Evolutionary conservation across 192 early-diverging fungal species (phyloP), one percentile per base, ranked within the genome.

Genomic region (Spizellomyces sp.): DNA sequence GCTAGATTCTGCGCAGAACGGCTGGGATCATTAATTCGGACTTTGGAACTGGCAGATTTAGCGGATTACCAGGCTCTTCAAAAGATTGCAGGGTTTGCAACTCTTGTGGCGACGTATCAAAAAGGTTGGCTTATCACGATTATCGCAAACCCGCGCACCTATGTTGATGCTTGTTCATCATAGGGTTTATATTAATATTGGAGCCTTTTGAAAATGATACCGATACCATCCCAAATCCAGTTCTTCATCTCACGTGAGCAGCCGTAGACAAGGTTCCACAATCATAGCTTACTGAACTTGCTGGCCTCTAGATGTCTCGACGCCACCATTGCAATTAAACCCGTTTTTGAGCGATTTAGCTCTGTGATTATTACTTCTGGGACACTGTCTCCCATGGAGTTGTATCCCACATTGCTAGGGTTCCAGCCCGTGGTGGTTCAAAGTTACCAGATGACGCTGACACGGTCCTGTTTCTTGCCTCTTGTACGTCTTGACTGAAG

Each of bases 351-450:
- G 36, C 86, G 96, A 15, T 99, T 98, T 81, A 90, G 89, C 63
- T 91, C 93, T 4, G 98, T 99, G 9, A 91, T 98, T 60, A 98
- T 99, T 75, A 99, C 98, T 0, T 98, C 96, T 4, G 98, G 98
- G 62, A 99, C 98, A n/a, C 81, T 99, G 57, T 99, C 98, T 12
- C 98, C 98, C 2, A 84, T 99, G 83, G 95, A 97, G 52, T 93
- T 99, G 83, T 99, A 99, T 67, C 96, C 98, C 22, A 93, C 91
- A 64, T 91, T 99, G 60, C 79, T 99, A 5, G 88, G 92, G 60
- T 98, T 99, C 79, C 76, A 81, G 45, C 93, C 98, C 0, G 86
- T 87, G 2, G 91, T 99, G 1, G 85, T 92, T 76, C 90, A 95
- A 73, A 95, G 93, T 80, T 98, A 96, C 75, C 92, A 95, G 36